Evolutionary conservation across 345 rosid species (phyloP).

Genomic region (Populus euphratica): DNA sequence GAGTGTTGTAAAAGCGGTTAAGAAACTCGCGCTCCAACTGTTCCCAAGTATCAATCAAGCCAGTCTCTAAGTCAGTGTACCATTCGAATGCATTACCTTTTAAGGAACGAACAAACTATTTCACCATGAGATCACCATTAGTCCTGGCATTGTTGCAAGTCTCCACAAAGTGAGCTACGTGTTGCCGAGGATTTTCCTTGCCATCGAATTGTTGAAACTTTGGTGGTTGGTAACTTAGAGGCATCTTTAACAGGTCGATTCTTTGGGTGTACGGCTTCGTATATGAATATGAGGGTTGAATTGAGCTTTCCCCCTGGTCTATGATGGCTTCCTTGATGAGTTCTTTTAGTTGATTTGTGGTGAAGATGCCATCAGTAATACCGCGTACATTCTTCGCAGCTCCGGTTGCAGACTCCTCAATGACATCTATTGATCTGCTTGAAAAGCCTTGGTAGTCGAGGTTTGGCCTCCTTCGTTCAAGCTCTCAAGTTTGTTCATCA

Average conservation of each 20-base stretch:
- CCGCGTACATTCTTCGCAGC: background rate
- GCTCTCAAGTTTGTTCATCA: background rate
- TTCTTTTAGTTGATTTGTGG: background rate
- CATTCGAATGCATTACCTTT: background rate
- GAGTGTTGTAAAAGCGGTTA: background rate
- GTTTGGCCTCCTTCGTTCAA: background rate
- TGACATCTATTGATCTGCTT: no score
- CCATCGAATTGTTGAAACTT: background rate
- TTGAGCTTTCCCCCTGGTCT: background rate
- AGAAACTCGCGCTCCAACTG: background rate
- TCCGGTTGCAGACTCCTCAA: no score
- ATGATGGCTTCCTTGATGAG: background rate
- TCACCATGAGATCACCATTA: no score
- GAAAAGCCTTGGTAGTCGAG: background rate
- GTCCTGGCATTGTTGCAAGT: no score
- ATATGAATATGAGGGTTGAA: background rate
- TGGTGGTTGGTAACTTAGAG: background rate
- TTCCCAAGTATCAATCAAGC: conserved; percentile 1
- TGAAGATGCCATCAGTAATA: background rate
- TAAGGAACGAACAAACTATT: no score
- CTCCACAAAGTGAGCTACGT: no score
- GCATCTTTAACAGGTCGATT: background rate
- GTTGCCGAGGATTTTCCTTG: no score
- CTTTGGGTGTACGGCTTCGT: background rate
- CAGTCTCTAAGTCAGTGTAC: background rate